Conservation (phyloP, 805 yeast genomes). For the Alloascoidea hylecoeti region DNA sequence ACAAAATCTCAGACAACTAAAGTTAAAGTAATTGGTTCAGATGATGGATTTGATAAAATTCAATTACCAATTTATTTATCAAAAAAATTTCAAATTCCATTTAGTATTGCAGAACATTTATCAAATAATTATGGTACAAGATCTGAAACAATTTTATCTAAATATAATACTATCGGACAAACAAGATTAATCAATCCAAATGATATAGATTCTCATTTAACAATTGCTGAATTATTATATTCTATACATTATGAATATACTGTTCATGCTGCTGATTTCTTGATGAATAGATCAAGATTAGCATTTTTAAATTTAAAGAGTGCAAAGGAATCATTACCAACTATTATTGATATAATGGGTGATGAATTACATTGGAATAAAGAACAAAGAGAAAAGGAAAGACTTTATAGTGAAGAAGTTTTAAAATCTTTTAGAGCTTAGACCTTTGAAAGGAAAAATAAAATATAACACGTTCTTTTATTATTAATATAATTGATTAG, state of each 20-base stretch:
- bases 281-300: constrained; percentile 86
- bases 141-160: constrained; percentile 55
- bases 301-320: constrained; percentile 84
- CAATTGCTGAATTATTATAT: constrained; percentile 81
- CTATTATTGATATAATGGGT: constrained; percentile 77
- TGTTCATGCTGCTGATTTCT: constrained; percentile 78
- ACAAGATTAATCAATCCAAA: constrained; percentile 10
- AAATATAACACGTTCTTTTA: no score
- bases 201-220: constrained; percentile 58
- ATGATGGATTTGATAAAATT: constrained; percentile 3
- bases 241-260: constrained; percentile 73
- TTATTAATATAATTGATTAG: no score
- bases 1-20: not conserved
- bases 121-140: constrained; percentile 84
- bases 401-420: no score
- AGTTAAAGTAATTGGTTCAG: not conserved
- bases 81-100: constrained; percentile 8
- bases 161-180: constrained; percentile 8
- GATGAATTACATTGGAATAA: constrained; percentile 64
- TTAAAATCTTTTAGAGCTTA: no score
- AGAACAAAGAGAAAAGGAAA: constrained; percentile 38
- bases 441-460: no score
- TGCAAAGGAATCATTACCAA: constrained; percentile 68
- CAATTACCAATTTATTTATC: constrained; percentile 4
- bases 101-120: constrained; percentile 59